These are phyloP conservation scores for Aspergillus sp. DNA, from an alignment of 2,329 filamentous ascomycete genomes.

Conservation along the genomic window DNA sequence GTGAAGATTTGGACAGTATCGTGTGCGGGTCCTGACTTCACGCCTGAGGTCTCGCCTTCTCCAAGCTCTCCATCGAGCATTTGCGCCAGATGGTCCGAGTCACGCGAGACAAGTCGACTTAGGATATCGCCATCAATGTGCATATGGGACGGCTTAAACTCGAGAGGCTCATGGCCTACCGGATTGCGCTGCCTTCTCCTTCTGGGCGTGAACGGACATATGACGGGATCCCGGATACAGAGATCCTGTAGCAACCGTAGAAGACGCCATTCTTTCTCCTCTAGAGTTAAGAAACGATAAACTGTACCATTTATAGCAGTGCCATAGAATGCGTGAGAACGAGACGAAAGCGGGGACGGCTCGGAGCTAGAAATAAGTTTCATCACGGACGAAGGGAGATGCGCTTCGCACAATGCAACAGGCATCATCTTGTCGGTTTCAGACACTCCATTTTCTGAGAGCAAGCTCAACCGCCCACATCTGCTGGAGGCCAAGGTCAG, in stretches of 20 bases:
- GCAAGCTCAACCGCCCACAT: constrained; percentile 52
- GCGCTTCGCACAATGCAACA: constrained; percentile 29
- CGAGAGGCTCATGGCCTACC: constrained; percentile 40
- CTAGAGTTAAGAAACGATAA: constrained; percentile 67
- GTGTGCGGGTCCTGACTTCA: constrained; percentile 11
- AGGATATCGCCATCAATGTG: constrained; percentile 70
- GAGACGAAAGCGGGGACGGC: constrained; percentile 14
- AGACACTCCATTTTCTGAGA: constrained; percentile 25
- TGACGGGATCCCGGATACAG: constrained; percentile 48
- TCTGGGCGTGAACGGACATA: constrained; percentile 52
- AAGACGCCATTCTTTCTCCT: constrained; percentile 62
- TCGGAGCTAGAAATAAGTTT: constrained; percentile 26
- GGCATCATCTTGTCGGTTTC: constrained; percentile 33
- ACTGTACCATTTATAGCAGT: constrained; percentile 69
- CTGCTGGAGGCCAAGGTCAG: constrained; percentile 52
- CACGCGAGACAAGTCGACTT: constrained; percentile 51
- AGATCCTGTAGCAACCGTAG: constrained; percentile 73
- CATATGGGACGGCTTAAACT: constrained; percentile 50
- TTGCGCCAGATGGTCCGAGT: constrained; percentile 30
- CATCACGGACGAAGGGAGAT: constrained; percentile 36
- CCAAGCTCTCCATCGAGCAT: constrained; percentile 26
- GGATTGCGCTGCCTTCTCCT: constrained; percentile 26
- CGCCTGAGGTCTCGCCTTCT: constrained; percentile 13
- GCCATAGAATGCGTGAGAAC: constrained; percentile 58
- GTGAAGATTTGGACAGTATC: constrained; percentile 43